Percentiles rank a stretch among this genome's conserved stretches.
Evolutionary conservation across 208 protist genomes (phyloP).

Genomic region (Leptomonas pyrrhocoris): DNA sequence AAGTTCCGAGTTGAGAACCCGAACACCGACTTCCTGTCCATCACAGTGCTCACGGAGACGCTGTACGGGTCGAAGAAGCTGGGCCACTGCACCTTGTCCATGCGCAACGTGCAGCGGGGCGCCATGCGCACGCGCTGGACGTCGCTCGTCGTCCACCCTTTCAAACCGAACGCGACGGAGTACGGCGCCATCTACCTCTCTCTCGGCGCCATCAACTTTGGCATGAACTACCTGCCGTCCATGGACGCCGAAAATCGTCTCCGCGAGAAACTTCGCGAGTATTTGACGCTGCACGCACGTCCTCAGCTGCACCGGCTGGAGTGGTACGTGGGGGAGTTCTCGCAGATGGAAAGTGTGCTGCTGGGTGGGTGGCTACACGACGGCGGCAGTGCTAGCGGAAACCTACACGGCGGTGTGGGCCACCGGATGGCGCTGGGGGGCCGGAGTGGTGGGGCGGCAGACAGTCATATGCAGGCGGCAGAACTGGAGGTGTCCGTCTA

Average conservation of each 20-base stretch:
- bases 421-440: constrained; percentile 5
- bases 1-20: constrained; percentile 63
- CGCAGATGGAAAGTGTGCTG: constrained; percentile 46
- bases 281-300: constrained; percentile 41
- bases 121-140: constrained; percentile 63
- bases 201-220: constrained; percentile 71
- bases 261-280: constrained; percentile 60
- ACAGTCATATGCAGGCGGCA: constrained; percentile 8
- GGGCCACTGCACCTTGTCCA: constrained; percentile 76
- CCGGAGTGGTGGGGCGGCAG: background rate
- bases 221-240: constrained; percentile 70
- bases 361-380: constrained; percentile 39
- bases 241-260: constrained; percentile 74
- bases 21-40: constrained; percentile 52
- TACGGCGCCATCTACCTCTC: constrained; percentile 73
- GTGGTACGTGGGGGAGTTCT: constrained; percentile 78
- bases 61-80: constrained; percentile 75
- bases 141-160: constrained; percentile 59
- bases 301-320: constrained; percentile 79
- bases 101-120: constrained; percentile 73
- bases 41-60: constrained; percentile 84
- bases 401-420: constrained; percentile 1
- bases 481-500: constrained; percentile 50
- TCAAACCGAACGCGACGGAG: constrained; percentile 43
- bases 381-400: constrained; percentile 8